A percentile compares a stretch with the other conserved stretches of the same genome.
Evolutionary conservation across 2,329 filamentous ascomycete species (phyloP).

Genomic region (Stemphylium vesicarium): DNA sequence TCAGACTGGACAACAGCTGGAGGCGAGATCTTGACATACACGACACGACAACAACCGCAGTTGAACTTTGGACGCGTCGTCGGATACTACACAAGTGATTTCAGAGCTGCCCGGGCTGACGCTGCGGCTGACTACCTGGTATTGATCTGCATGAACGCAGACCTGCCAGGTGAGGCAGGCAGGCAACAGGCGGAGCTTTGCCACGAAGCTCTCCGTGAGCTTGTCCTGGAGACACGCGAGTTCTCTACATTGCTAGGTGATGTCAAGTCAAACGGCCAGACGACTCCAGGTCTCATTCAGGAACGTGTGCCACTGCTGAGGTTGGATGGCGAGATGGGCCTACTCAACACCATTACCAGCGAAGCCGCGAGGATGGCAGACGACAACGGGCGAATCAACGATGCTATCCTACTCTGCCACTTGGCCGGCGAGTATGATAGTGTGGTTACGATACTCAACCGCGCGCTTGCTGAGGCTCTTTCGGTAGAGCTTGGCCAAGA

Average conservation of each 20-base stretch:
- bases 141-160: conserved; percentile 88
- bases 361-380: conserved; percentile 93
- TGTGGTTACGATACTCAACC: conserved; percentile 88
- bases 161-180: conserved; percentile 76
- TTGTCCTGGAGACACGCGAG: conserved; percentile 95
- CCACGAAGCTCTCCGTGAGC: conserved; percentile 89
- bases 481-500: conserved; percentile 85
- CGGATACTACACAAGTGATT: conserved; percentile 94
- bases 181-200: conserved; percentile 81
- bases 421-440: conserved; percentile 94
- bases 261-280: conserved; percentile 81
- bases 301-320: conserved; percentile 82
- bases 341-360: conserved; percentile 88
- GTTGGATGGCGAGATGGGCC: conserved; percentile 78
- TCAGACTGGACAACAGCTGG: conserved; percentile 74
- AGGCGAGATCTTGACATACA: conserved; percentile 71
- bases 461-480: conserved; percentile 87
- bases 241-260: conserved; percentile 94
- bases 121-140: conserved; percentile 93
- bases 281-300: conserved; percentile 87
- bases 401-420: conserved; percentile 93
- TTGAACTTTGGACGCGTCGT: conserved; percentile 95
- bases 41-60: conserved; percentile 73
- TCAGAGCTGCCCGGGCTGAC: conserved; percentile 86
- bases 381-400: conserved; percentile 89